Conservation (phyloP, 805 yeast species). For the Kodamaea nitidulidarum region DNA sequence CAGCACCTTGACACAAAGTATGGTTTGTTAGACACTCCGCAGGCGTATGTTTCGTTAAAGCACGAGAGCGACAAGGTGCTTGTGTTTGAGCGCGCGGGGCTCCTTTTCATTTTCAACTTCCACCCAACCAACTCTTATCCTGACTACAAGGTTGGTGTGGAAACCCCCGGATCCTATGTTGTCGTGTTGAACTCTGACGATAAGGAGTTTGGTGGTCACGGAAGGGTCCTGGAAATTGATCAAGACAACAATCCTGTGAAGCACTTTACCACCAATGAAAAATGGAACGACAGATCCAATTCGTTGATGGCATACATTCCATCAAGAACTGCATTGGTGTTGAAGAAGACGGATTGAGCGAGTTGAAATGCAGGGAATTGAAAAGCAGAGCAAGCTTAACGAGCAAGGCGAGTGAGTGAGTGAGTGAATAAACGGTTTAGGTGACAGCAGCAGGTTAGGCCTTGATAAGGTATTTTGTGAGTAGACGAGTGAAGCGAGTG, state of each 20-base stretch:
- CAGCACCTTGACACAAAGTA: conserved; percentile 67
- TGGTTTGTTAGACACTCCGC: conserved; percentile 67
- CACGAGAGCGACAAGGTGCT: conserved; percentile 86
- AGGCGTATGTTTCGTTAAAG: conserved; percentile 81
- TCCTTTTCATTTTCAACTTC: conserved; percentile 84
- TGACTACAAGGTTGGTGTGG: conserved; percentile 90
- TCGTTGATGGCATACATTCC: conserved; percentile 79
- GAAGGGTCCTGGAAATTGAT: conserved; percentile 50
- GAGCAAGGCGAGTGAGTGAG: too few relatives aligned
- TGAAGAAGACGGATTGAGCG: conserved; percentile 10
- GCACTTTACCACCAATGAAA: conserved; percentile 67
- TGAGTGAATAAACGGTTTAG: too few relatives aligned
- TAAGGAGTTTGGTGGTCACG: conserved; percentile 74
- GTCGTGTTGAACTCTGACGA: conserved; percentile 75
- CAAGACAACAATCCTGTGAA: conserved; percentile 36
- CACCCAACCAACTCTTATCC: conserved; percentile 79
- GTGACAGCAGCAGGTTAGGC: too few relatives aligned
- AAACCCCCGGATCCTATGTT: conserved; percentile 68
- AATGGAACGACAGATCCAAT: conserved; percentile 79
- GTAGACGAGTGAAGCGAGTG: too few relatives aligned
- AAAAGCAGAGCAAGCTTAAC: too few relatives aligned
- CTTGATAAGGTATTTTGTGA: too few relatives aligned
- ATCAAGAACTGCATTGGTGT: conserved; percentile 51
- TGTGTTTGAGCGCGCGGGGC: conserved; percentile 83
- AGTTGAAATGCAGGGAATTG: conserved; percentile 13